Conservation (phyloP, 805 yeast genomes). For the Henningerozyma blattae region DNA sequence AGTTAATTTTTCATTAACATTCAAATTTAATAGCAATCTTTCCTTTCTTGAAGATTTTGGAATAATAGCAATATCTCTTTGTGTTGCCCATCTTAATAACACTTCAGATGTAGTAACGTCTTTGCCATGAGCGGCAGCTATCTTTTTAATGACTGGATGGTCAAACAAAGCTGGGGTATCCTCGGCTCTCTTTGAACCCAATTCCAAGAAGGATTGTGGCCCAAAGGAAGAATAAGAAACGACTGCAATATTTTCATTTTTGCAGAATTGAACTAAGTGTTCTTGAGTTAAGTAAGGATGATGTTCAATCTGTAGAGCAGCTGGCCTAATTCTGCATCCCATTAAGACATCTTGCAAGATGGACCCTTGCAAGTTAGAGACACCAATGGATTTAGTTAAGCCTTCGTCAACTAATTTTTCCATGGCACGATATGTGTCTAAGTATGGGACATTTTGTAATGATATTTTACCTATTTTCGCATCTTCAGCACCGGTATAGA, state of each 20-base stretch:
- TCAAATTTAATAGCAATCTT: slow-evolving; percentile 50
- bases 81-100: slow-evolving; percentile 75
- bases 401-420: slow-evolving; percentile 56
- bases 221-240: slow-evolving; percentile 81
- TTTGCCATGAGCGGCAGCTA: slow-evolving; percentile 52
- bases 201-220: slow-evolving; percentile 67
- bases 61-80: slow-evolving; percentile 62
- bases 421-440: slow-evolving; percentile 68
- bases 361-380: slow-evolving; percentile 67
- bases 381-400: slow-evolving; percentile 64
- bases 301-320: slow-evolving; percentile 78
- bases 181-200: slow-evolving; percentile 41
- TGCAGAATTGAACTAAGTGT: slow-evolving; percentile 46
- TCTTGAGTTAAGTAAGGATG: slow-evolving; percentile 83
- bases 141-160: slow-evolving; percentile 37
- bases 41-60: slow-evolving; percentile 68
- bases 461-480: slow-evolving; percentile 16
- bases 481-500: slow-evolving; percentile 47
- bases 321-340: slow-evolving; percentile 59
- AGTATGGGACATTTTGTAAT: slow-evolving; percentile 51
- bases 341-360: slow-evolving; percentile 59
- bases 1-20: slow-evolving; percentile 38
- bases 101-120: slow-evolving; percentile 58
- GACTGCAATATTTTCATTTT: slow-evolving; percentile 46
- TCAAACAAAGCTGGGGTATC: slow-evolving; percentile 44